These are phyloP conservation scores for Phaffia australis DNA, from an alignment of 768 basidiomycete species.

Conservation along the genomic window DNA sequence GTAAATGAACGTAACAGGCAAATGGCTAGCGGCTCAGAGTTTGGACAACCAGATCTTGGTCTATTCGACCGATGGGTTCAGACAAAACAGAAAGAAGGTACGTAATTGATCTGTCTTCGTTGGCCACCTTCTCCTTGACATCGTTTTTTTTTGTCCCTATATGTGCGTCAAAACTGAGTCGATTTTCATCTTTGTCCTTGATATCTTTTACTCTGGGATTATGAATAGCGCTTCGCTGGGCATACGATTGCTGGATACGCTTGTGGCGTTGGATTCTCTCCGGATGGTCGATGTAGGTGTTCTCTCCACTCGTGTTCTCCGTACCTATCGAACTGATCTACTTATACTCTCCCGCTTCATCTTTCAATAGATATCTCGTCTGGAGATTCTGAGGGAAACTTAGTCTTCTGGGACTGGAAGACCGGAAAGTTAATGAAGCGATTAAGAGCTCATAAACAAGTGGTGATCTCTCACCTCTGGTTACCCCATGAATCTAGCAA, in stretches of 20 bases:
- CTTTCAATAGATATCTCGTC: slow-evolving; percentile 61
- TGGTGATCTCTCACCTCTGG: slow-evolving; percentile 98
- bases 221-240: slow-evolving; percentile 90
- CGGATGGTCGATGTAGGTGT: slow-evolving; percentile 66
- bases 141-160: not conserved
- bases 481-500: slow-evolving; percentile 94
- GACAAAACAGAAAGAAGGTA: slow-evolving; percentile 64
- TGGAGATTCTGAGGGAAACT: slow-evolving; percentile 85
- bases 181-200: not conserved
- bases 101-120: not conserved
- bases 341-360: too few species aligned
- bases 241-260: slow-evolving; percentile 96
- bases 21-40: slow-evolving; percentile 95
- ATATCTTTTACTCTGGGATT: not conserved
- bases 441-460: slow-evolving; percentile 79
- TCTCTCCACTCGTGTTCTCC: too few species aligned
- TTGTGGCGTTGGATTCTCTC: slow-evolving; percentile 91
- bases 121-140: not conserved
- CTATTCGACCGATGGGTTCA: slow-evolving; percentile 95
- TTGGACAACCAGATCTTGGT: slow-evolving; percentile 97
- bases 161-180: not conserved
- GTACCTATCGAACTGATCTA: too few species aligned
- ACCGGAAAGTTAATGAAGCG: slow-evolving; percentile 89
- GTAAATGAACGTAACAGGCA: slow-evolving; percentile 45
- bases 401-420: slow-evolving; percentile 99